These are phyloP conservation scores for Torulaspora quercuum DNA, from an alignment of 805 yeast species.

Conservation along the genomic window DNA sequence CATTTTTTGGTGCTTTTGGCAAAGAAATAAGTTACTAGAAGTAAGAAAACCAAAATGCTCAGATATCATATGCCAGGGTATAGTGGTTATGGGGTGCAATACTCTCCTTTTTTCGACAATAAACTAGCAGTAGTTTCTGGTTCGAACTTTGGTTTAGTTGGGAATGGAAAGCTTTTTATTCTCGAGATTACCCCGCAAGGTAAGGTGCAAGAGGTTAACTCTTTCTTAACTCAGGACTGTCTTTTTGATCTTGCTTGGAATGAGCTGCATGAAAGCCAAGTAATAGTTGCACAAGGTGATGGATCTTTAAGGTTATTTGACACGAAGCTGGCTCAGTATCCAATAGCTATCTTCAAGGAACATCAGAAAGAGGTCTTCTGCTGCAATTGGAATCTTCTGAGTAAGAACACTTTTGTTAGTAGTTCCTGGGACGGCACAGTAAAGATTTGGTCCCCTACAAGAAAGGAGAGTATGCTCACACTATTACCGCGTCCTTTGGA, in stretches of 20 bases:
- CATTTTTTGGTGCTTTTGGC: too few species aligned
- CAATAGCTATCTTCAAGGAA: conserved; percentile 70
- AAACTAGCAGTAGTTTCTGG: conserved; percentile 86
- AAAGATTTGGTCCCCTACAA: conserved; percentile 69
- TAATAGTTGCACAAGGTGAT: conserved; percentile 82
- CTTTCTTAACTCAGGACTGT: conserved; percentile 92
- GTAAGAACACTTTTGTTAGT: conserved; percentile 64
- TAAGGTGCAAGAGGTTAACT: conserved; percentile 46
- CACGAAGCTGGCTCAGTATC: conserved; percentile 59
- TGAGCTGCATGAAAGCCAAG: conserved; percentile 84
- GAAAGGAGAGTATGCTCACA: conserved; percentile 56
- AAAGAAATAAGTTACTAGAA: too few species aligned
- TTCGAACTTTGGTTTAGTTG: conserved; percentile 90
- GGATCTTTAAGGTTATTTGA: conserved; percentile 85
- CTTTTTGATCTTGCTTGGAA: conserved; percentile 87
- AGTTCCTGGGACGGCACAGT: conserved; percentile 92
- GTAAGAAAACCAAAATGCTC: conserved; percentile 51
- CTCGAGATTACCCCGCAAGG: conserved; percentile 70
- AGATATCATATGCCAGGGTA: conserved; percentile 71
- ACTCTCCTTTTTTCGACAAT: conserved; percentile 89
- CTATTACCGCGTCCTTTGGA: conserved; percentile 39
- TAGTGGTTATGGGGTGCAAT: conserved; percentile 82
- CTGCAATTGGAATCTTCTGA: conserved; percentile 68
- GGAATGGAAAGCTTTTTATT: conserved; percentile 80
- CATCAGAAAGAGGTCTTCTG: conserved; percentile 74